phyloP scores from a whole-genome alignment of 306 rosid genomes.

The Elaeagnus macrophylla region DNA sequence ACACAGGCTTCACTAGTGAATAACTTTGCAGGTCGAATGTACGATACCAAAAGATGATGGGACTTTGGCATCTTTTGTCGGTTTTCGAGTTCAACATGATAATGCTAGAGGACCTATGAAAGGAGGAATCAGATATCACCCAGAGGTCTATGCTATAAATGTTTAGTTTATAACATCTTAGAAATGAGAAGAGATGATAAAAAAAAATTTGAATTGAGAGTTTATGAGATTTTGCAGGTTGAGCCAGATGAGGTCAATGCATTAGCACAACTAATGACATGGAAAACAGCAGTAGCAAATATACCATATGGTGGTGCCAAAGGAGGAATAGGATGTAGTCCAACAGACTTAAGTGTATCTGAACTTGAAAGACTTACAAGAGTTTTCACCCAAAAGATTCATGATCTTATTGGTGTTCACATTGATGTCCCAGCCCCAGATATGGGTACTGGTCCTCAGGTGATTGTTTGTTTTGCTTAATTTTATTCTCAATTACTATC shows the following conservation, averaged over 20 bases:
- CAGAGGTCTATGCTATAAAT: conserved; percentile 47
- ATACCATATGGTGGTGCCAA: conserved; percentile 97
- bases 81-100: conserved; percentile 93
- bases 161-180: too few relatives aligned
- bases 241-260: conserved; percentile 99
- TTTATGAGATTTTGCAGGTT: conserved; percentile 39
- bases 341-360: conserved; percentile 52
- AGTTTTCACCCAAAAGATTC: conserved; percentile 93
- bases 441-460: conserved; percentile 99
- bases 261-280: conserved; percentile 91
- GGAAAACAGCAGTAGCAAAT: conserved; percentile 98
- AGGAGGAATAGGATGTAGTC: conserved; percentile 93
- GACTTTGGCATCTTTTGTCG: conserved; percentile 68
- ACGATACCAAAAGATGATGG: conserved; percentile 93
- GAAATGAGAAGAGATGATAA: too few relatives aligned
- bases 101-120: conserved; percentile 99
- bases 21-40: conserved; percentile 69
- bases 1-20: conserved; percentile 4
- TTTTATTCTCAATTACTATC: neutral
- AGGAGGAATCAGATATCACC: conserved; percentile 99
- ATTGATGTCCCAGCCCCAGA: conserved; percentile 96
- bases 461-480: neutral
- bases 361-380: conserved; percentile 87
- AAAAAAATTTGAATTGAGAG: neutral
- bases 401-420: conserved; percentile 74